These are phyloP conservation scores for Ceratobasidium sp. DNA, from an alignment of 1,284 basidiomycete species.

Conservation along the genomic window DNA sequence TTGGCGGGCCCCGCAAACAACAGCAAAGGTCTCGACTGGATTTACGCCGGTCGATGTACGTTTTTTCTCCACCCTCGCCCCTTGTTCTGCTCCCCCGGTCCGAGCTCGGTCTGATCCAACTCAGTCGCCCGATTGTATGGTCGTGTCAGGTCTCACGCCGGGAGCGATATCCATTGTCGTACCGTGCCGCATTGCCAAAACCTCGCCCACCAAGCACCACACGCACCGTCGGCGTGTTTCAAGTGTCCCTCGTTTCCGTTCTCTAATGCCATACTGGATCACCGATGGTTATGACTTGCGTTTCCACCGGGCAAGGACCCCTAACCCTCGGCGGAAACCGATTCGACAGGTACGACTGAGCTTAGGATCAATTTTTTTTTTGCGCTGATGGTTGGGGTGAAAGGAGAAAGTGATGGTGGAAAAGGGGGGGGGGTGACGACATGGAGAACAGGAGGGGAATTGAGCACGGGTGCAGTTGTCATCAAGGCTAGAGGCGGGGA, in stretches of 20 bases:
- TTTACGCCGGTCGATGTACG: slow-evolving; percentile 47
- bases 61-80: slow-evolving; percentile 2
- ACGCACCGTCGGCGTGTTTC: slow-evolving; percentile 46
- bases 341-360: slow-evolving; percentile 33
- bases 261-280: slow-evolving; percentile 32
- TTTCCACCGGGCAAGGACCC: slow-evolving; percentile 8
- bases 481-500: background rate
- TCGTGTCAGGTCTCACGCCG: slow-evolving; percentile 45
- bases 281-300: slow-evolving; percentile 36
- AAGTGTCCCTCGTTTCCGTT: slow-evolving; percentile 44
- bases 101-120: slow-evolving; percentile 4
- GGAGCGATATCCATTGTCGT: slow-evolving; percentile 47
- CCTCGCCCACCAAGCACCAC: slow-evolving; percentile 46
- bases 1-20: slow-evolving; percentile 45
- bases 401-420: slow-evolving; percentile 23
- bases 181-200: slow-evolving; percentile 46
- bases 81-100: slow-evolving; percentile 17
- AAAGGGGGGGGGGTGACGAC: background rate
- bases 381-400: slow-evolving; percentile 41
- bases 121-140: slow-evolving; percentile 15
- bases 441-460: background rate
- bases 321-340: slow-evolving; percentile 1
- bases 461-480: background rate
- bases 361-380: slow-evolving; percentile 44
- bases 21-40: slow-evolving; percentile 27